Evolutionary conservation across 371 early-diverging fungal species (phyloP).

Genomic region (Rhizopus stolonifer): DNA sequence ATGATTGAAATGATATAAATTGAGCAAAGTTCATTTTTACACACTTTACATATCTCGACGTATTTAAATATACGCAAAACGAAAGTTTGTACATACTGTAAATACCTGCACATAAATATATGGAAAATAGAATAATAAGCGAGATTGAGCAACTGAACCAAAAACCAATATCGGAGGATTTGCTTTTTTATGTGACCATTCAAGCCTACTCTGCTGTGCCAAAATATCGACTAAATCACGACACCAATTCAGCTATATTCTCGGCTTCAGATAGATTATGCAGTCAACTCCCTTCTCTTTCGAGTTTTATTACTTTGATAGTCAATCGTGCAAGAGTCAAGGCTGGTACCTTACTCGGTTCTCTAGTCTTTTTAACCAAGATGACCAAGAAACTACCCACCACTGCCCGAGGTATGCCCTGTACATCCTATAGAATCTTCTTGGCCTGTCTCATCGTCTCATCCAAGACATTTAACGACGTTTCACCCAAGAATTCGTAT

Average conservation of each 20-base stretch:
- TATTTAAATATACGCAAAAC: too few species aligned
- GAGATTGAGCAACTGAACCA: constrained; percentile 14
- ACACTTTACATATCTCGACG: too few species aligned
- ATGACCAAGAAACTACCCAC: constrained; percentile 45
- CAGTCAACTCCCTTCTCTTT: constrained; percentile 5
- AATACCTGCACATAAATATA: too few species aligned
- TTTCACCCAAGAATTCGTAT: constrained; percentile 76
- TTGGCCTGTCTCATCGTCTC: constrained; percentile 73
- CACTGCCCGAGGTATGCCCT: constrained; percentile 60
- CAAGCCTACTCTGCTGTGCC: constrained; percentile 27
- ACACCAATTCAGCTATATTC: not conserved
- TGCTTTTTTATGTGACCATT: constrained; percentile 15
- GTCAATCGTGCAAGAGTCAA: constrained; percentile 55
- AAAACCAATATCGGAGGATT: constrained; percentile 12
- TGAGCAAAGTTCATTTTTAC: too few species aligned
- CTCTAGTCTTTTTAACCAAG: constrained; percentile 59
- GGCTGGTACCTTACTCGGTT: constrained; percentile 59
- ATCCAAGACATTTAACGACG: constrained; percentile 73
- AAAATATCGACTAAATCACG: constrained; percentile 33
- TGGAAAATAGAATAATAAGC: not conserved
- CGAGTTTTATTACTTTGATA: constrained; percentile 26
- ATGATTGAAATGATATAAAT: too few species aligned
- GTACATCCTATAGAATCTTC: constrained; percentile 56
- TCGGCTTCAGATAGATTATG: not conserved
- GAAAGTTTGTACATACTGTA: too few species aligned